phyloP scores from a whole-genome alignment of 192 early-diverging fungal species.

The Coemansia sp. region DNA sequence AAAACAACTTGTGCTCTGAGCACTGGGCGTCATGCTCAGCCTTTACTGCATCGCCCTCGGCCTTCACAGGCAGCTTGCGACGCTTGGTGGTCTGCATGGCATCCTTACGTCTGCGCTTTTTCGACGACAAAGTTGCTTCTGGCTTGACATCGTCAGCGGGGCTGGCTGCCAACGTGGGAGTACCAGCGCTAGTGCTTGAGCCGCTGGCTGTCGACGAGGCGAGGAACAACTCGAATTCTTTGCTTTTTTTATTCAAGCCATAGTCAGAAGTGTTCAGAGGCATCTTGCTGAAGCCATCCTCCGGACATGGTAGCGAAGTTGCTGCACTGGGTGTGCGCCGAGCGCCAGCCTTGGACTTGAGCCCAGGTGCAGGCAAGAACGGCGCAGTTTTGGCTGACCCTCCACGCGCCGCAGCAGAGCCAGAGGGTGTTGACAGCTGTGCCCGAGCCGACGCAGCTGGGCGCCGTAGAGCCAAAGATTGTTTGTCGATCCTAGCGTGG shows the following conservation, averaged over 20 bases:
- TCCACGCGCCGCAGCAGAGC: too few relatives aligned
- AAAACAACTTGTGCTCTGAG: slow-evolving; percentile 70
- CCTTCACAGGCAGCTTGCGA: slow-evolving; percentile 13
- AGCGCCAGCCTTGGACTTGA: too few relatives aligned
- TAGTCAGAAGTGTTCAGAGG: too few relatives aligned
- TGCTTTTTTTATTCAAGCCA: background rate
- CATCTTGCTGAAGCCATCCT: too few relatives aligned
- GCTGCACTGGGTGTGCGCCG: too few relatives aligned
- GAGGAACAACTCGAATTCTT: slow-evolving; percentile 14
- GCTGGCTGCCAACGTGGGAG: slow-evolving; percentile 16
- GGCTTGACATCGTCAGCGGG: background rate
- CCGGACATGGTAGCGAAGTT: too few relatives aligned
- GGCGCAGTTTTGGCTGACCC: too few relatives aligned
- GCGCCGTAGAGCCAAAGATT: too few relatives aligned
- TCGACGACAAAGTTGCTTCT: background rate
- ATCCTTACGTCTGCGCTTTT: slow-evolving; percentile 23
- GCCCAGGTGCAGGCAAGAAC: too few relatives aligned
- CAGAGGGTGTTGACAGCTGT: too few relatives aligned
- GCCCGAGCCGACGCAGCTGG: too few relatives aligned
- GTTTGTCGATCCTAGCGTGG: slow-evolving; percentile 17
- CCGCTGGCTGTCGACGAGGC: background rate
- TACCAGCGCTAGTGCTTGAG: background rate
- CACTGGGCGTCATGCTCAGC: slow-evolving; percentile 12
- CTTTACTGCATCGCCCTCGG: background rate
- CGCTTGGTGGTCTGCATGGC: slow-evolving; percentile 14